Evolutionary conservation across 2,329 filamentous ascomycete species (phyloP).

Genomic region (Fusarium coffeatum): DNA sequence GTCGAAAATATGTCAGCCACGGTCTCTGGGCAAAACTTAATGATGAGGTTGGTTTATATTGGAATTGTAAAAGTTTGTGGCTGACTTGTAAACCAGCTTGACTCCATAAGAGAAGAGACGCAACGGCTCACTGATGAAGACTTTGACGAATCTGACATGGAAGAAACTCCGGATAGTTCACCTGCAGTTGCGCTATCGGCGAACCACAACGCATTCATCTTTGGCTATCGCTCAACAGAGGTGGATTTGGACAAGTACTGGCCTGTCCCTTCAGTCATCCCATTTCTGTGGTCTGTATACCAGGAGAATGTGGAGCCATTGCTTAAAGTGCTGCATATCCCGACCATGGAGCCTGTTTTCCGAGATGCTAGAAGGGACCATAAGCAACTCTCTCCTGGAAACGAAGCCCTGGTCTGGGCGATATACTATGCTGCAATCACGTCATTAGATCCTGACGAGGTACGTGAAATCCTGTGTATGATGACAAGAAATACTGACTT

Average conservation of each 20-base stretch:
- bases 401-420: constrained; percentile 73
- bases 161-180: constrained; percentile 64
- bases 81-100: constrained; percentile 46
- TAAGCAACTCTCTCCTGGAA: constrained; percentile 64
- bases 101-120: constrained; percentile 62
- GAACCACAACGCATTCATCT: constrained; percentile 77
- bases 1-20: constrained; percentile 79
- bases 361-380: constrained; percentile 70
- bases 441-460: constrained; percentile 71
- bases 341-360: constrained; percentile 71
- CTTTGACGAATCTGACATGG: constrained; percentile 67
- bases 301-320: constrained; percentile 80
- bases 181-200: constrained; percentile 50
- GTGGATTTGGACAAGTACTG: constrained; percentile 74
- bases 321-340: constrained; percentile 77
- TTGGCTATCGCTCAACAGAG: constrained; percentile 77
- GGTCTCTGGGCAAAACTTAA: constrained; percentile 81
- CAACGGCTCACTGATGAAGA: constrained; percentile 60
- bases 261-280: constrained; percentile 73
- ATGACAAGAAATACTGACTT: constrained; percentile 7
- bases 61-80: background rate
- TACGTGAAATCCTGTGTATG: constrained; percentile 41
- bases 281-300: constrained; percentile 76
- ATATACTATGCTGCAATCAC: constrained; percentile 70
- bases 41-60: constrained; percentile 68